phyloP scores from a whole-genome alignment of 305 asterid species.

The Fraxinus sp. region DNA sequence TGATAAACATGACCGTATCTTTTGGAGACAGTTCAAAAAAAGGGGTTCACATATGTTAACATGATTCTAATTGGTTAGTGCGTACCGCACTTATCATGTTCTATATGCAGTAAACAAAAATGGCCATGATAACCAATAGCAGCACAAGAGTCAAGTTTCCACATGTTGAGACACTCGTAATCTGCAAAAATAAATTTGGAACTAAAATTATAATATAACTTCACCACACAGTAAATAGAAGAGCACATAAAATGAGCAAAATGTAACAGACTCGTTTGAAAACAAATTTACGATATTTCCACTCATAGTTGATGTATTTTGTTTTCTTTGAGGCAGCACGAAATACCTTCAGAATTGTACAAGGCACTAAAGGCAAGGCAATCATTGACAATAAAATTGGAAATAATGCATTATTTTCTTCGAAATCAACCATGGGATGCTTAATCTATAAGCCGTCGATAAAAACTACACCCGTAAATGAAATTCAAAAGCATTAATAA shows the following conservation, averaged over 20 bases:
- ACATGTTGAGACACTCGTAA: slow-evolving; percentile 54
- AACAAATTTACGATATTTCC: too few species aligned
- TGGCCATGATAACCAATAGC: slow-evolving; percentile 60
- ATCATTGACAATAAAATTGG: slow-evolving; percentile 80
- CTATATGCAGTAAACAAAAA: slow-evolving; percentile 59
- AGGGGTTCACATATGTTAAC: neutral
- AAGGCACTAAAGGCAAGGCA: slow-evolving; percentile 79
- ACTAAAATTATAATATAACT: neutral
- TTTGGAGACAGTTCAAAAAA: neutral
- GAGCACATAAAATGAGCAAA: neutral
- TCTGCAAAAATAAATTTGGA: slow-evolving; percentile 37
- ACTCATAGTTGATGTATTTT: neutral
- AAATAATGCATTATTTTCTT: slow-evolving; percentile 71
- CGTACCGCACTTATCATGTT: slow-evolving; percentile 68
- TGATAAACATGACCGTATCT: neutral
- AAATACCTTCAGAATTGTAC: slow-evolving; percentile 39
- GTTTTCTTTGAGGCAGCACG: neutral
- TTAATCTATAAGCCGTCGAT: slow-evolving; percentile 21
- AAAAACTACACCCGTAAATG: slow-evolving; percentile 39
- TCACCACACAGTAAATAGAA: neutral
- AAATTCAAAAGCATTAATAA: slow-evolving; percentile 7
- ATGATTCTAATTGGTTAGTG: neutral
- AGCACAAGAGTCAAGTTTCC: slow-evolving; percentile 64
- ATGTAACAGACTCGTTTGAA: neutral
- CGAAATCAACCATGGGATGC: slow-evolving; percentile 62